Base-by-base conservation (phyloP, 495 filamentous ascomycete genomes). In the Amphirosellinia nigrospora region DNA sequence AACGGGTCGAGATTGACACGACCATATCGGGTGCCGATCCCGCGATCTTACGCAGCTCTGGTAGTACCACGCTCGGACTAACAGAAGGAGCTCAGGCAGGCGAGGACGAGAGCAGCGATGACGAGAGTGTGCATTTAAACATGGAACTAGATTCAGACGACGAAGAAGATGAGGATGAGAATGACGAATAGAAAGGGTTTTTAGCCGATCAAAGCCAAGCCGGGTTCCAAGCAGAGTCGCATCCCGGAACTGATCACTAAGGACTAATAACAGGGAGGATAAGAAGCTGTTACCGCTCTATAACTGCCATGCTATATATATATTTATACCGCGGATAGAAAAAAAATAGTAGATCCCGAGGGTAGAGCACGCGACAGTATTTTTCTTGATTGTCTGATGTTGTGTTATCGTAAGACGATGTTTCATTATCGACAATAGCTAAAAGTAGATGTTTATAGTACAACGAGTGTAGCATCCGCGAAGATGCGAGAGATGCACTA, bases 121-220 rank as follows among this genome's bases (percentile, higher is more conserved):
- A 80, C 38, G 80, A 78, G 56, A 82, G 80, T 64, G 78, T 82
- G 21, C 81, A 83, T 65, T 73, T 83, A 28, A 75, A 80, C 23
- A 80, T 81, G 77, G 79, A 80, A n/a, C 72, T 81, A 1, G 78
- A 79, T 46, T 67, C 73, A 1, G 77, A 78, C 8, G 75, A 72
- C 4, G 76, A 76, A 0, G 72, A 73, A 4, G 70, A 68, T 4
- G 70, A 75, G 0, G 72, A 71, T 11, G 66, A 79, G 36, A 75
- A 79, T 15, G 63, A 71, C 26, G 73, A 79, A 76, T 71, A 73
- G 77, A 64, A 79, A 73, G 72, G 66, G 11, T 3, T 39, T n/a
- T 28, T 43, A 39, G 8, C 66, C 41, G 43, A 62, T 36, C 52
- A 6, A 28, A 50, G n/a, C 46, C 46, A 53, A 52, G 30, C 46